Evolutionary conservation across 1,284 basidiomycete species (phyloP), one percentile per base, ranked within the genome.

Genomic region (Phenoliferia sp.): DNA sequence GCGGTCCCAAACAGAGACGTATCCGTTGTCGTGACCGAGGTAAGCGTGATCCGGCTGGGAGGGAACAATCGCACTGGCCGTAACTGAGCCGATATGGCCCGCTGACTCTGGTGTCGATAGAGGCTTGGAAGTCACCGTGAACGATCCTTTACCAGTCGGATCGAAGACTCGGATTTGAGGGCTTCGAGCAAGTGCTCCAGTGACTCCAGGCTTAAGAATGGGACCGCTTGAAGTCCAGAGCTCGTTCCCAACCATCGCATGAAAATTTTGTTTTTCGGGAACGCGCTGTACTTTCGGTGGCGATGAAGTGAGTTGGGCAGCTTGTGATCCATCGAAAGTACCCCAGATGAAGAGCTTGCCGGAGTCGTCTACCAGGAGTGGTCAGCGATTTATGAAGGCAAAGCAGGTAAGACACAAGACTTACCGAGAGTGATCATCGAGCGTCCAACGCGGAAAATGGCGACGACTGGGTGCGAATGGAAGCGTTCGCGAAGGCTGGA

Each of bases 11-110:
- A 93, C 81, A 0, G 87, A 88, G 68, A 97, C 83, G 74, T 84
- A 89, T 0, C 95, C 96, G 55, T 90, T 92, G 78, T 98, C 94
- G 75, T 99, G 95, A 0, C 90, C 93, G n/a, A 99, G 82, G 75
- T 88, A 98, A 34, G 92, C 88, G 26, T 81, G 79, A 1, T 84
- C 82, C 0, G 88, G 86, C 15, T 85, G 81, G 0, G 87, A 84
- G 0, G 90, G 88, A 6, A 98, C 80, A 31, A 91, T 81, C 0
- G 93, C 86, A 0, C 89, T 92, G 33, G 87, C 86, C 0, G 90
- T 91, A 17, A 96, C 90, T 0, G 89, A 83, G 1, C 94, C 94
- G 34, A 76, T 35, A 59, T 89, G 44, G 1, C 71, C 70, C 2
- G 63, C 66, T 10, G 64, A 61, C 26, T 77, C 76, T 31, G 76